These are phyloP conservation scores for Lolium rigidum DNA, from an alignment of 176 grass and related monocot species.

Conservation along the genomic window DNA sequence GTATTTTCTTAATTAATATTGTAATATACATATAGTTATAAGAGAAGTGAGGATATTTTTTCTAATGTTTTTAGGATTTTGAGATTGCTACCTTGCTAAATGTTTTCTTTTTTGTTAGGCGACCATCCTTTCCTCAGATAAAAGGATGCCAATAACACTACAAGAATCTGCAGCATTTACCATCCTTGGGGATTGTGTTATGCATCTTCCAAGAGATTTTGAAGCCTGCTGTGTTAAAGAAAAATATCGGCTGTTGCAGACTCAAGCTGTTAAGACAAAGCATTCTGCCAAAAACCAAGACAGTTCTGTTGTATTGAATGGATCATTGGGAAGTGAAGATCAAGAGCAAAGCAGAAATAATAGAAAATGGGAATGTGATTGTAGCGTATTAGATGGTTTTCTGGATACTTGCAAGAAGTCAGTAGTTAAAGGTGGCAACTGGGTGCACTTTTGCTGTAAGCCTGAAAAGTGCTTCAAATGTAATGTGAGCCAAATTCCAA, in stretches of 20 bases:
- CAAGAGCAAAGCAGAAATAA: conserved; percentile 12
- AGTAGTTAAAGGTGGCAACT: conserved; percentile 59
- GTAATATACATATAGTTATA: not conserved
- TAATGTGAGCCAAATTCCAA: conserved; percentile 54
- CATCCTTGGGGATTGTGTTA: conserved; percentile 63
- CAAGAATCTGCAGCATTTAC: conserved; percentile 61
- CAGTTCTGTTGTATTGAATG: conserved; percentile 19
- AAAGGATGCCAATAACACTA: conserved; percentile 63
- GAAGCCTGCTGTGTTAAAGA: conserved; percentile 41
- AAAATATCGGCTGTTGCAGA: conserved; percentile 12
- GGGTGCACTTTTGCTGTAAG: conserved; percentile 61
- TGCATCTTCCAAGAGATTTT: conserved; percentile 39
- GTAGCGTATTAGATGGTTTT: conserved; percentile 51
- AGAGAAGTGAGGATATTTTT: not conserved
- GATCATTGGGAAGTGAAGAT: conserved; percentile 38
- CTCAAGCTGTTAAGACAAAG: conserved; percentile 29
- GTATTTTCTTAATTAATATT: conserved; percentile 15
- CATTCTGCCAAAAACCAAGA: conserved; percentile 38
- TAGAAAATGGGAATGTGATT: conserved; percentile 50
- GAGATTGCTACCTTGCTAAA: conserved; percentile 32
- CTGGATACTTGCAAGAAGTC: conserved; percentile 58
- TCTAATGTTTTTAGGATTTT: conserved; percentile 3
- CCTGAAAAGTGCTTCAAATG: conserved; percentile 42
- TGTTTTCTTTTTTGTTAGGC: conserved; percentile 56
- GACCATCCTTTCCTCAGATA: conserved; percentile 58